Evolutionary conservation across 805 yeast species (phyloP), one percentile per base, ranked within the genome.

Genomic region (Ogataea haglerorum): DNA sequence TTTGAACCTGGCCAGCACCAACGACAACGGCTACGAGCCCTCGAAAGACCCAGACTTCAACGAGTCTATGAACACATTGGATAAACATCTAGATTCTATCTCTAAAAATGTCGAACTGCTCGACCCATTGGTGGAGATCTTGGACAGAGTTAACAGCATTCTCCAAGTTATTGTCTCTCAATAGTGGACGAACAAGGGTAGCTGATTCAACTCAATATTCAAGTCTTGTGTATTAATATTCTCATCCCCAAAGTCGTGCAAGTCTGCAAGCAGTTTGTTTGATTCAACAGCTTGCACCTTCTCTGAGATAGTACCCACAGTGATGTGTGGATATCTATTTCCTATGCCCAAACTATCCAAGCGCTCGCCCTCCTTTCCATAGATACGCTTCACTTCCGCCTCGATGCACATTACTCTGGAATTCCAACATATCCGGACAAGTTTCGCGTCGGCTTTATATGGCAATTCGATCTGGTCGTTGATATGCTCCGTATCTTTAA

Each of bases 241-340:
- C 7, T 23, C 12, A 19, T 44, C 51, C 6, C 39, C 37, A 33
- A 53, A 54, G 10, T 49, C 55, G 31, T 56, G 47, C 2, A 57
- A 22, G 2, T 48, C 31, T 7, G 46, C 35, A 27, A 70, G 43
- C 49, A 70, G 50, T 3, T 30, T 47, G 45, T 81, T 80, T 1
- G 90, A 75, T 48, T 76, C 74, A 17, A 66, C 57, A 0, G 93
- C 80, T 37, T 60, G 65, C 3, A 73, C 66, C 0, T 61, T 61
- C 0, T 66, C 65, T 1, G 65, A 51, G 2, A 64, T 54, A 0
- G 86, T 75, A 0, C 90, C 95, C 10, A 87, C 54, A 0, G 97
- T 90, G 30, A 89, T 74, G 57, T 90, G 97, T 0, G 83, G 69
- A 44, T 60, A 58, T 38, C 63, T 57, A 42, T 78, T 76, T 0